These are phyloP conservation scores for Samsoniella hepiali DNA, from an alignment of 2,329 filamentous ascomycete species.

Conservation along the genomic window DNA sequence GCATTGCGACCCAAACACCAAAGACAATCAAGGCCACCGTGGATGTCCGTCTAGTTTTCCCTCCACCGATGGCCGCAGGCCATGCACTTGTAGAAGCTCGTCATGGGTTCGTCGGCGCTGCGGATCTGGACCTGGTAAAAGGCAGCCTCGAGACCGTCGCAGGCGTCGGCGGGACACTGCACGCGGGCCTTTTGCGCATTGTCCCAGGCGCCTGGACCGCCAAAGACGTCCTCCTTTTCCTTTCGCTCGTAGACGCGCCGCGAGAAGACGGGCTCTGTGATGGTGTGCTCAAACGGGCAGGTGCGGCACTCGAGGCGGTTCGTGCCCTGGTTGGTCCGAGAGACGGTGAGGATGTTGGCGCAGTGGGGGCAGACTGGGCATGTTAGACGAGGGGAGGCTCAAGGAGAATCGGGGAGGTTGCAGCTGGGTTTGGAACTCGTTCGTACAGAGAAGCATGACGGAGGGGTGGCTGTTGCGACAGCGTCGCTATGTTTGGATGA, in stretches of 20 bases:
- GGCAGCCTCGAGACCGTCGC: constrained; percentile 79
- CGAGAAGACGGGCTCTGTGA: constrained; percentile 73
- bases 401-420: neutral
- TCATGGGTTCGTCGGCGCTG: constrained; percentile 98
- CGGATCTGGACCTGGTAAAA: constrained; percentile 98
- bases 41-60: constrained; percentile 49
- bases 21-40: neutral
- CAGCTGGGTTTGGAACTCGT: neutral
- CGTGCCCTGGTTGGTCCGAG: constrained; percentile 50
- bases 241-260: constrained; percentile 84
- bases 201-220: constrained; percentile 82
- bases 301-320: constrained; percentile 95
- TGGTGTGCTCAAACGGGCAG: constrained; percentile 86
- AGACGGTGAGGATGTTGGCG: constrained; percentile 79
- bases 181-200: constrained; percentile 82
- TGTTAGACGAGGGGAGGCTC: neutral
- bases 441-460: constrained; percentile 65
- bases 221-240: constrained; percentile 85
- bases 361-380: constrained; percentile 75
- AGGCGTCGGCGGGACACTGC: constrained; percentile 78
- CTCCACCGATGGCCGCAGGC: constrained; percentile 63
- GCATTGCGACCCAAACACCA: neutral
- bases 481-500: neutral
- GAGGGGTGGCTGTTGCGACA: constrained; percentile 17
- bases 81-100: constrained; percentile 87